Base-by-base conservation (phyloP, 129 eudicot species). In the Sambucus nigra region DNA sequence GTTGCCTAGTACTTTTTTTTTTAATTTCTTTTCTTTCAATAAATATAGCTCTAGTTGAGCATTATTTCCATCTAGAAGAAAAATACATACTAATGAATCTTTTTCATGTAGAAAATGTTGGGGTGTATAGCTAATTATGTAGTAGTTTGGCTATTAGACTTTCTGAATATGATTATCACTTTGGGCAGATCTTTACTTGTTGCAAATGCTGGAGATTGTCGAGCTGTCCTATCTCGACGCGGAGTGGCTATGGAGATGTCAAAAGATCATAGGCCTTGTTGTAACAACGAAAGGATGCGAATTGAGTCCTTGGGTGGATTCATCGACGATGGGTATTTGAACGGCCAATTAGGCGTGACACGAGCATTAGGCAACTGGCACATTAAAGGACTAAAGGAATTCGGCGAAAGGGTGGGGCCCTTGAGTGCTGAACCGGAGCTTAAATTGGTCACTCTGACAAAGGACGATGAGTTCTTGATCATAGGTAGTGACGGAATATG, bases 401-500 rank as follows among this genome's bases (percentile, higher is more conserved):
- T 6, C 60, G 27, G 46, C 1, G 32, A 45, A n/a, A n/a, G n/a
- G n/a, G n/a, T n/a, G n/a, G n/a, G n/a, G n/a, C 60, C 60, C 22
- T 47, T 55, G 13, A 55, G 32, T 55, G 47, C 60, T 19, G 60
- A 55, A 18, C 60, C 60, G 11, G 60, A 55, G 32, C 12, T 55
- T 29, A 21, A 13, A 28, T 29, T 31, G 20, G 22, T 55, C 19
- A 23, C 6, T 13, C 27, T 55, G 16, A 55, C 60, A 1, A 29
- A 55, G 60, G 60, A 55, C 13, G 60, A 55, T 35, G 60, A 55
- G 29, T 55, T 55, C 60, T 47, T 55, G 28, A 33, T 55, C 13
- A 55, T 55, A 2, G 60, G 44, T 21, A 31, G 60, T 55, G 60
- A 55, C 35, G 60, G 60, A 2, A 33, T 55, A 11, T 55, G 60